Base-by-base conservation (phyloP, 352 stramenopile species). In the Globisporangium rhizosaccharum region DNA sequence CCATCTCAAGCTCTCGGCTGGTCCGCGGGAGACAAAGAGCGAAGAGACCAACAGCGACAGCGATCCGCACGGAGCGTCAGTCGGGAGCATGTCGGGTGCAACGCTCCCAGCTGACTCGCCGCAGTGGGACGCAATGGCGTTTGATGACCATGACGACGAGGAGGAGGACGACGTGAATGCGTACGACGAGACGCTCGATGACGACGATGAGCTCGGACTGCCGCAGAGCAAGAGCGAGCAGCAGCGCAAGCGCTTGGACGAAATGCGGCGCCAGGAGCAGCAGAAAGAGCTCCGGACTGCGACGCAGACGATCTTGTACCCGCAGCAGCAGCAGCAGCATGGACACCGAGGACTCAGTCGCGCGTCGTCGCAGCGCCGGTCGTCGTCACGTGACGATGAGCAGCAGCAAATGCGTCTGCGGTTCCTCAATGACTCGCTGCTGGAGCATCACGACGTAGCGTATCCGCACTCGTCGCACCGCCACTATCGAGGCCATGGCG, bases 191-290 rank as follows among this genome's bases (percentile, higher is more conserved):
- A 49, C 59, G 23, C 26, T 61, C 17, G 59, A 74, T 28, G 59
- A 67, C 53, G 69, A 75, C 26, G 57, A 73, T 36, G 67, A 80
- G 58, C 50, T 72, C 25, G 67, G 60, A 12, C 58, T 76, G 7
- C 67, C 70, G 25, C 64, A 55, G 0, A 75, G 58, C 55, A 72
- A 73, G 48, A 67, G 56, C 26, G 62, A 72, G 23, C 67, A 79
- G 50, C 62, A 75, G 55, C 48, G 53, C 17, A 61, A 57, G 18
- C 51, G 71, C 52, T 50, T 36, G 39, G 68, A 51, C 47, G 59
- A 53, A 0, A 51, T 73, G 54, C 63, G 57, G 36, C 63, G 66
- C n/a, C 56, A 56, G 26, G 58, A 73, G 37, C 66, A 67, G 3
- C 68, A 73, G 47, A 57, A 66, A 11, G 56, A 62, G 30, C 37